Conservation (phyloP, 352 stramenopile species). For the Globisporangium canariense region DNA sequence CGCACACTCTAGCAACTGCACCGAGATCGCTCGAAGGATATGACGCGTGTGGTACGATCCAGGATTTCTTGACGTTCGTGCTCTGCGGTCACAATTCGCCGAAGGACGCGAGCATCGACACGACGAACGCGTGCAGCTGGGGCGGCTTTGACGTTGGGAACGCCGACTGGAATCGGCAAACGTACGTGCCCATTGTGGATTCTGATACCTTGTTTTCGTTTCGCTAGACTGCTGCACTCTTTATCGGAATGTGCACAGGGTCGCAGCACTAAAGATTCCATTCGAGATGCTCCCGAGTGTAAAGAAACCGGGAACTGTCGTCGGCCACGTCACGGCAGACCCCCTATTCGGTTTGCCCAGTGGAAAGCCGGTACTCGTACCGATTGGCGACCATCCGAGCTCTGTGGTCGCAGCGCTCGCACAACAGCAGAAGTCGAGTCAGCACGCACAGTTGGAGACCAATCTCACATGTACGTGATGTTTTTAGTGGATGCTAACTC, state of each 20-base stretch:
- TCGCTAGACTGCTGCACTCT: background rate
- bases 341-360: conserved; percentile 28
- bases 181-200: conserved; percentile 19
- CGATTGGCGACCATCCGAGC: conserved; percentile 79
- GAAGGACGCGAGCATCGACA: conserved; percentile 54
- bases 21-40: conserved; percentile 37
- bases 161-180: conserved; percentile 40
- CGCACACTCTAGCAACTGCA: conserved; percentile 40
- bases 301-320: conserved; percentile 41
- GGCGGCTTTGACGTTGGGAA: conserved; percentile 48
- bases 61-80: conserved; percentile 72
- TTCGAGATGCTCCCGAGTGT: conserved; percentile 57
- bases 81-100: conserved; percentile 51
- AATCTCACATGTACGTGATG: conserved; percentile 42
- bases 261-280: conserved; percentile 58
- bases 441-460: conserved; percentile 19
- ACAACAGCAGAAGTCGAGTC: conserved; percentile 24
- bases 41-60: conserved; percentile 77
- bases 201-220: too few relatives aligned
- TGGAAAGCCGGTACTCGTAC: conserved; percentile 40
- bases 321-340: conserved; percentile 27
- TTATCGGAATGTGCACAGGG: conserved; percentile 19
- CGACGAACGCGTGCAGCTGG: conserved; percentile 77
- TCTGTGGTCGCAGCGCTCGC: conserved; percentile 57
- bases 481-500: conserved; percentile 15